Conservation (phyloP, 371 early-diverging fungal genomes). For the Mucor irregularis region DNA sequence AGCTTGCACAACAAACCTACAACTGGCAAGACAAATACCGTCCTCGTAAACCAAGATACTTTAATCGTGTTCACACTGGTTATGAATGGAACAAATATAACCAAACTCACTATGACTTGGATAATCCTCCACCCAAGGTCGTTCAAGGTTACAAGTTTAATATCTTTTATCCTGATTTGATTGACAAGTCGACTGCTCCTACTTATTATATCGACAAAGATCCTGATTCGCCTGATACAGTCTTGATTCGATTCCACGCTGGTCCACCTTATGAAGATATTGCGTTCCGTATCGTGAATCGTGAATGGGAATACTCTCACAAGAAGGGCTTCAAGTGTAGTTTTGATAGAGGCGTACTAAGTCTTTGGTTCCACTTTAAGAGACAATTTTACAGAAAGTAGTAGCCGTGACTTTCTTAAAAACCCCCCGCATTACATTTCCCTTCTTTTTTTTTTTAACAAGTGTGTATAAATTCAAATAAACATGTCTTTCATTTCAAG, state of each 20-base stretch:
- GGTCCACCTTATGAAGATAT: slow-evolving; percentile 97
- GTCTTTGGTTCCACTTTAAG: slow-evolving; percentile 94
- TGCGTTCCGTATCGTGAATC: slow-evolving; percentile 92
- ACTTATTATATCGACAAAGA: slow-evolving; percentile 86
- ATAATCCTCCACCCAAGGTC: slow-evolving; percentile 97
- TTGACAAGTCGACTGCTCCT: slow-evolving; percentile 85
- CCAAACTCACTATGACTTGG: slow-evolving; percentile 93
- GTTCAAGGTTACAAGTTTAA: slow-evolving; percentile 97
- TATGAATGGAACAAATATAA: slow-evolving; percentile 99
- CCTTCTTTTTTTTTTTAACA: too few relatives aligned
- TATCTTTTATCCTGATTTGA: slow-evolving; percentile 96
- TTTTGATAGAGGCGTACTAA: slow-evolving; percentile 91
- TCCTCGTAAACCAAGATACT: slow-evolving; percentile 92
- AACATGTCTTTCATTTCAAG: too few relatives aligned
- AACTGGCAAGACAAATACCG: slow-evolving; percentile 92
- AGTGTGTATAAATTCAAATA: too few relatives aligned
- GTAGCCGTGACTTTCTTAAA: too few relatives aligned
- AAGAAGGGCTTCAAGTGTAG: slow-evolving; percentile 88
- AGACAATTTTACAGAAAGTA: slow-evolving; percentile 80
- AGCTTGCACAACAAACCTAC: slow-evolving; percentile 65
- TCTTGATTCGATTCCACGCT: slow-evolving; percentile 85
- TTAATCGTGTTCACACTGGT: slow-evolving; percentile 94
- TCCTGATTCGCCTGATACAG: slow-evolving; percentile 73
- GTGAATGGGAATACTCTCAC: slow-evolving; percentile 94
- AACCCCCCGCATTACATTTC: too few relatives aligned